Conservation (phyloP, 2,329 filamentous ascomycete genomes). For the Tothia fuscella region DNA sequence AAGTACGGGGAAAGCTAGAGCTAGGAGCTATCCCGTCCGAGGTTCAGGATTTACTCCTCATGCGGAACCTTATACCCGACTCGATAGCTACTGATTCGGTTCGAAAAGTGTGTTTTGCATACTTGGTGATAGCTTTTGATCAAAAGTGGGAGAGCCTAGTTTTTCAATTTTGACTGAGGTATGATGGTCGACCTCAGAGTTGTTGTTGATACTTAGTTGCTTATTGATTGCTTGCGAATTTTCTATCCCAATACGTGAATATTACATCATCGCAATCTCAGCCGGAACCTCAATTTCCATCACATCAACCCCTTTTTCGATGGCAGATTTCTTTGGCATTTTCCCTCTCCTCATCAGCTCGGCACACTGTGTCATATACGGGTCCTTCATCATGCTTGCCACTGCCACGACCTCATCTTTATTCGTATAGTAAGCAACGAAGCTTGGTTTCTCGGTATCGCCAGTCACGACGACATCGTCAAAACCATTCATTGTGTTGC, state of each 20-base stretch:
- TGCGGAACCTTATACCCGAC: background rate
- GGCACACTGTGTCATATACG: constrained; percentile 67
- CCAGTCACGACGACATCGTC: constrained; percentile 78
- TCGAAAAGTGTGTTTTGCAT: too few relatives aligned
- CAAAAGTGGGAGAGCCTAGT: too few relatives aligned
- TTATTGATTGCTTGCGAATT: too few relatives aligned
- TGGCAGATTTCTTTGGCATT: constrained; percentile 72
- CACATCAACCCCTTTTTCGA: constrained; percentile 48
- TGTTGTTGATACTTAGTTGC: too few relatives aligned
- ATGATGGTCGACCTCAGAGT: too few relatives aligned
- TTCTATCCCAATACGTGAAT: too few relatives aligned
- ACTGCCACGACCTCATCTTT: constrained; percentile 82
- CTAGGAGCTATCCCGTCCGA: background rate
- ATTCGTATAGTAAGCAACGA: constrained; percentile 79
- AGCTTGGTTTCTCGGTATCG: constrained; percentile 60
- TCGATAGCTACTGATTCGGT: background rate
- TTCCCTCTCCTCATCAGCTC: constrained; percentile 73
- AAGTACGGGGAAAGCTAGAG: background rate
- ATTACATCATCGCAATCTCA: constrained; percentile 3
- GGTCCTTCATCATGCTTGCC: constrained; percentile 82
- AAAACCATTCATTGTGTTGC: constrained; percentile 61
- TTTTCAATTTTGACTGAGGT: too few relatives aligned
- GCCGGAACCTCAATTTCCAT: constrained; percentile 15
- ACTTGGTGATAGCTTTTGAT: too few relatives aligned
- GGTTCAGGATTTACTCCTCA: background rate